Evolutionary conservation across 768 basidiomycete genomes (phyloP).

Genomic region (Termitomyces heimii): DNA sequence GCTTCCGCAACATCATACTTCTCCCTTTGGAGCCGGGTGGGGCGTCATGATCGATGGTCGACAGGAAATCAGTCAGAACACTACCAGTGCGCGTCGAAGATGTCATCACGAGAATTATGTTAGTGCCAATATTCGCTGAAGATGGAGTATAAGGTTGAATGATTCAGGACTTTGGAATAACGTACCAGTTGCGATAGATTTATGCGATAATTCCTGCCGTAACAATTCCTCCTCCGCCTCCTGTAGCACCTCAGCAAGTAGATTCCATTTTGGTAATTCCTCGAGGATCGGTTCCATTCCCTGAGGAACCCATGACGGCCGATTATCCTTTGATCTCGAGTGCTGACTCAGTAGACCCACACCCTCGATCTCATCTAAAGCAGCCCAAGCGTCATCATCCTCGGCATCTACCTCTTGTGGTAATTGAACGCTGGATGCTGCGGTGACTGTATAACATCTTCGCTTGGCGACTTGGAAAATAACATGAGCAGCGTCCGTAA

Average conservation of each 20-base stretch:
- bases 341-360: constrained; percentile 2
- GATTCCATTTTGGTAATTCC: constrained; percentile 91
- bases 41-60: constrained; percentile 50
- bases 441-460: constrained; percentile 63
- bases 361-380: constrained; percentile 55
- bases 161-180: not conserved
- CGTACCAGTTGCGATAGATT: constrained; percentile 19
- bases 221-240: constrained; percentile 89
- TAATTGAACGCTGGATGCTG: constrained; percentile 16
- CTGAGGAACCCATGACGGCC: constrained; percentile 62
- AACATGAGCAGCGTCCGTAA: constrained; percentile 84
- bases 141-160: not conserved
- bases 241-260: constrained; percentile 77
- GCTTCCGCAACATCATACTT: constrained; percentile 73
- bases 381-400: constrained; percentile 75
- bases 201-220: constrained; percentile 41
- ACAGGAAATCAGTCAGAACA: constrained; percentile 76
- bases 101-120: constrained; percentile 85
- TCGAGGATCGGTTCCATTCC: constrained; percentile 85
- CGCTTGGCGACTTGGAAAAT: constrained; percentile 79
- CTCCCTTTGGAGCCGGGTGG: constrained; percentile 61
- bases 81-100: constrained; percentile 71
- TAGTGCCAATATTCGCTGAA: constrained; percentile 45
- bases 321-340: constrained; percentile 17
- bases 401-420: constrained; percentile 37